phyloP scores from a whole-genome alignment of 2,329 filamentous ascomycete species.

The Verticillium nubilum region DNA sequence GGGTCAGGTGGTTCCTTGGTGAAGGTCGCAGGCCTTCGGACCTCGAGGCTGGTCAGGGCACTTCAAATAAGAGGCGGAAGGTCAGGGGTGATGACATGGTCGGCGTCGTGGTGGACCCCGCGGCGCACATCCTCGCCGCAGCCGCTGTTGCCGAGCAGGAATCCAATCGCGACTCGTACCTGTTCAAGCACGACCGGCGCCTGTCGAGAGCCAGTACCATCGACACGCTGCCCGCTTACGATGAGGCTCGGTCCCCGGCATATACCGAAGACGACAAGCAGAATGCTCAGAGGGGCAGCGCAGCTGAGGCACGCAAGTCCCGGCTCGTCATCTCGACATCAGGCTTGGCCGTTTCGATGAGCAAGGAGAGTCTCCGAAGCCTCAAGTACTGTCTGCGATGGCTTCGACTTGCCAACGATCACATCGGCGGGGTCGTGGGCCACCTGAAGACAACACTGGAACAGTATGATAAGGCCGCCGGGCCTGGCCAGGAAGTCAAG shows the following conservation, averaged over 20 bases:
- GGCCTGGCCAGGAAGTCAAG: background rate
- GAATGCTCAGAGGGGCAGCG: slow-evolving; percentile 17
- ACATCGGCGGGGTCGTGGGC: slow-evolving; percentile 69
- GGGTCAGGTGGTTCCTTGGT: slow-evolving; percentile 77
- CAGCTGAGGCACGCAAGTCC: slow-evolving; percentile 60
- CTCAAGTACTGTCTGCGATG: slow-evolving; percentile 80
- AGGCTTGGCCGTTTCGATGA: slow-evolving; percentile 86
- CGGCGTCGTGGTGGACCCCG: slow-evolving; percentile 9
- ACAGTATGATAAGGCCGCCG: slow-evolving; percentile 63
- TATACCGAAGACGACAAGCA: slow-evolving; percentile 57
- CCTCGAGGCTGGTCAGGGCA: slow-evolving; percentile 38
- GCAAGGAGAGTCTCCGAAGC: slow-evolving; percentile 76
- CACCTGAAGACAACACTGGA: slow-evolving; percentile 71
- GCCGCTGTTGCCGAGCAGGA: slow-evolving; percentile 13
- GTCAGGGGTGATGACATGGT: slow-evolving; percentile 31
- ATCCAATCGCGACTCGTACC: slow-evolving; percentile 14
- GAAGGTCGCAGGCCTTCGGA: slow-evolving; percentile 47
- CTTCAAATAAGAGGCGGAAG: slow-evolving; percentile 55
- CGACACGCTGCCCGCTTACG: slow-evolving; percentile 79
- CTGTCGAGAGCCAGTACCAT: slow-evolving; percentile 61
- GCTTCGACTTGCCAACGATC: slow-evolving; percentile 75
- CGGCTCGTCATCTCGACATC: slow-evolving; percentile 86
- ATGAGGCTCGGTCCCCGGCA: slow-evolving; percentile 68
- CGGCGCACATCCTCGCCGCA: slow-evolving; percentile 2
- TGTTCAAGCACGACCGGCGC: slow-evolving; percentile 37